Conservation (phyloP, 2,329 filamentous ascomycete species). For the Apiospora hydei region DNA sequence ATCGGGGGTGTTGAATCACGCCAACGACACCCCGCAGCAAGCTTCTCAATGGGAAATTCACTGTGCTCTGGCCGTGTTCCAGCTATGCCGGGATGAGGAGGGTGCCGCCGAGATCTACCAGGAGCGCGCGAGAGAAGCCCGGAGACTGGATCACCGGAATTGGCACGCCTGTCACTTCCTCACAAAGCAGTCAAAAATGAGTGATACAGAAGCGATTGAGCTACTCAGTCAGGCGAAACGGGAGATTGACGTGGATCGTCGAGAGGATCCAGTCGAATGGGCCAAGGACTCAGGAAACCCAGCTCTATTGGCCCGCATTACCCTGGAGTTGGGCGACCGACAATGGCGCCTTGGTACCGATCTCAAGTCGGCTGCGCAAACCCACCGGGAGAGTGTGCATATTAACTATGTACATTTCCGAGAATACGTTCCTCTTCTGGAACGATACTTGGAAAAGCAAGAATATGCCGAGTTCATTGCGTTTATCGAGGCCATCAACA, state of each 20-base stretch:
- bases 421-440: slow-evolving; percentile 35
- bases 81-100: slow-evolving; percentile 35
- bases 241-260: slow-evolving; percentile 35
- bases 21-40: slow-evolving; percentile 30
- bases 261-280: slow-evolving; percentile 32
- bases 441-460: slow-evolving; percentile 33
- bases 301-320: slow-evolving; percentile 40
- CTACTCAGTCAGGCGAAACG: slow-evolving; percentile 38
- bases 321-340: slow-evolving; percentile 39
- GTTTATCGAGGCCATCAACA: slow-evolving; percentile 38
- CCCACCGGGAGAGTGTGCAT: slow-evolving; percentile 39
- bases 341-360: slow-evolving; percentile 39
- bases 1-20: slow-evolving; percentile 29
- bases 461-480: slow-evolving; percentile 38
- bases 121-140: slow-evolving; percentile 36
- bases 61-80: slow-evolving; percentile 38
- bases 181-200: slow-evolving; percentile 35
- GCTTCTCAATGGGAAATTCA: slow-evolving; percentile 42
- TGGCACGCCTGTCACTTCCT: slow-evolving; percentile 43
- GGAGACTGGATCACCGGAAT: slow-evolving; percentile 39
- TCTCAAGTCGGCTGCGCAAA: slow-evolving; percentile 33
- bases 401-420: slow-evolving; percentile 40
- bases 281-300: slow-evolving; percentile 35
- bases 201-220: slow-evolving; percentile 35
- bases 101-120: slow-evolving; percentile 35